phyloP scores from a whole-genome alignment of 352 stramenopile genomes.

The Phytopythium chamaehyphon region DNA sequence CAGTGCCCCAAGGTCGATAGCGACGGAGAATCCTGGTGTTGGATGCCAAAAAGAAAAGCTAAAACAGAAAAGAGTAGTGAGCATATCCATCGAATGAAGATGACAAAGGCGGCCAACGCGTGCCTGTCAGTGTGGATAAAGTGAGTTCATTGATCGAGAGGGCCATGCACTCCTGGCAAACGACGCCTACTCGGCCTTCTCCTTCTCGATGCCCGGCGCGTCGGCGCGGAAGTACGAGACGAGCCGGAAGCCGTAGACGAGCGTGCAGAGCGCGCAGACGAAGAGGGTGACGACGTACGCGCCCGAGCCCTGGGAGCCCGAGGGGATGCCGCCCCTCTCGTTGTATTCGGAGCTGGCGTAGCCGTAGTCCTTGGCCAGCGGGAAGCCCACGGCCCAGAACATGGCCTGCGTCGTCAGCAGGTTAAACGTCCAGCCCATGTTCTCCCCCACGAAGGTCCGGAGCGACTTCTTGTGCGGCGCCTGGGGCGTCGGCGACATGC shows the following conservation, averaged over 20 bases:
- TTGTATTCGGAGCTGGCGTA: conserved; percentile 79
- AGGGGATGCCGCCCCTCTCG: conserved; percentile 68
- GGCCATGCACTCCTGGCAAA: no score
- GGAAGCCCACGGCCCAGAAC: conserved; percentile 83
- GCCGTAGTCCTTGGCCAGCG: conserved; percentile 69
- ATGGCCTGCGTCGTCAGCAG: conserved; percentile 72
- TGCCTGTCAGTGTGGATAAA: not conserved
- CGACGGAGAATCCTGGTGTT: no score
- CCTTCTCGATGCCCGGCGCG: conserved; percentile 16
- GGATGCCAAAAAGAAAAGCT: not conserved
- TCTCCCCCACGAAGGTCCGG: conserved; percentile 57
- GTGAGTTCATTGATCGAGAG: not conserved
- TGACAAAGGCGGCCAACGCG: no score
- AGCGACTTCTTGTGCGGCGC: conserved; percentile 29
- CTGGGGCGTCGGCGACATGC: not conserved
- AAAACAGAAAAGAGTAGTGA: not conserved
- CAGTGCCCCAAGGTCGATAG: no score
- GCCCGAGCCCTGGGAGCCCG: conserved; percentile 68
- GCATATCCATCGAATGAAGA: not conserved
- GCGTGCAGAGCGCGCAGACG: conserved; percentile 65
- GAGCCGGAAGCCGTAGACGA: conserved; percentile 56
- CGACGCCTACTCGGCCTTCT: conserved; percentile 17
- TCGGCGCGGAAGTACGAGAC: conserved; percentile 48
- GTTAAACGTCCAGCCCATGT: conserved; percentile 86
- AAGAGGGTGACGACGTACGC: conserved; percentile 81